phyloP scores from a whole-genome alignment of 306 rosid genomes.

The Fragaria ananassa region DNA sequence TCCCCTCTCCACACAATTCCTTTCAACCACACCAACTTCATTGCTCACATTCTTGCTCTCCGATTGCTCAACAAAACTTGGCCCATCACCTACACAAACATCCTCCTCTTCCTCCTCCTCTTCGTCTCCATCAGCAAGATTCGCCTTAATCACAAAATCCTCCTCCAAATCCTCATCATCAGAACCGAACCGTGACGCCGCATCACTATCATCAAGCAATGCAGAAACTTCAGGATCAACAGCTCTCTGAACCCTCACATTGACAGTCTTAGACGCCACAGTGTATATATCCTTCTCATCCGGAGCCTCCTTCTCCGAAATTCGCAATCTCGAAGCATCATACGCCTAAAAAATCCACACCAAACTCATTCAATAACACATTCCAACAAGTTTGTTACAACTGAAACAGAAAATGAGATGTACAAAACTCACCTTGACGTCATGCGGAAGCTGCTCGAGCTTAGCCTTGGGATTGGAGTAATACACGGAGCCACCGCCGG shows the following conservation, averaged over 20 bases:
- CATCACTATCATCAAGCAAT: constrained; percentile 71
- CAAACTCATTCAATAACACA: neutral
- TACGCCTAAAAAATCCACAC: constrained; percentile 56
- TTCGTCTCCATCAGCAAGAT: constrained; percentile 35
- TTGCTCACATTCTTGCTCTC: constrained; percentile 18
- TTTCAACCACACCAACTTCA: constrained; percentile 17
- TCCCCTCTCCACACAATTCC: neutral
- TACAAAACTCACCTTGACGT: constrained; percentile 55
- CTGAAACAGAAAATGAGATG: neutral
- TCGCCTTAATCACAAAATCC: constrained; percentile 85
- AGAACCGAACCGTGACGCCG: constrained; percentile 67
- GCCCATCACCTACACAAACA: neutral
- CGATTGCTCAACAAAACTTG: constrained; percentile 22
- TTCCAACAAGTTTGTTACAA: neutral
- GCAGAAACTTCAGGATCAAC: constrained; percentile 86
- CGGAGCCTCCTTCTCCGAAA: constrained; percentile 44
- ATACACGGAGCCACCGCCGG: constrained; percentile 75
- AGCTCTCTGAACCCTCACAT: constrained; percentile 63
- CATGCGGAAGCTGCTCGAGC: constrained; percentile 56
- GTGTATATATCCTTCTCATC: constrained; percentile 39
- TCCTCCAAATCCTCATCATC: constrained; percentile 90
- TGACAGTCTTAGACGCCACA: constrained; percentile 64
- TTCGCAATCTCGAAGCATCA: constrained; percentile 70
- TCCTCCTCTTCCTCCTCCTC: constrained; percentile 28
- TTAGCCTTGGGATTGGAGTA: constrained; percentile 68